Conservation (phyloP, 202 grass and related monocot species). For the Saccharum hybrid region DNA sequence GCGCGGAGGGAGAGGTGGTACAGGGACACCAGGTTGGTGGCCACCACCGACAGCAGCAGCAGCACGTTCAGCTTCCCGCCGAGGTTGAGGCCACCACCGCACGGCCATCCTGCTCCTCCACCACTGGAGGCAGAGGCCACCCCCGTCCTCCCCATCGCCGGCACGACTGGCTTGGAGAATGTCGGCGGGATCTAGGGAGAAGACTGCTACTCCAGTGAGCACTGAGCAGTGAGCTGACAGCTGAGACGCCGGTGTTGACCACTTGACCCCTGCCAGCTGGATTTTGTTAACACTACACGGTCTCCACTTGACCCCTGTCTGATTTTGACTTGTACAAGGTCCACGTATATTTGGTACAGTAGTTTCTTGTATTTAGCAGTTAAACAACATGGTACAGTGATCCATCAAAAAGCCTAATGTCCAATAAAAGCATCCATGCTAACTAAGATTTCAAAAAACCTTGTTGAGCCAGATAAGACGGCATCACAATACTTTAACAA, state of each 20-base stretch:
- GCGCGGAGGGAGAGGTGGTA: conserved; percentile 75
- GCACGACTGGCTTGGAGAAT: conserved; percentile 1
- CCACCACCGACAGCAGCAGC: conserved; percentile 75
- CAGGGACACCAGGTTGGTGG: conserved; percentile 84
- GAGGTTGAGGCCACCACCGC: conserved; percentile 27
- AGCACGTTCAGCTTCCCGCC: conserved; percentile 62
- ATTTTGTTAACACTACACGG: neutral
- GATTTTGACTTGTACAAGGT: conserved; percentile 4
- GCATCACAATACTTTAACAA: neutral
- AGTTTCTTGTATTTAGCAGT: conserved; percentile 6
- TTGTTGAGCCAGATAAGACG: conserved; percentile 6
- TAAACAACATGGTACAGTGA: conserved; percentile 10
- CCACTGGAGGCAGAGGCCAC: conserved; percentile 29
- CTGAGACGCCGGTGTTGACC: neutral
- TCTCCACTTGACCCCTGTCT: neutral
- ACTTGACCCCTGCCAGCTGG: neutral
- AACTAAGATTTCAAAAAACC: neutral
- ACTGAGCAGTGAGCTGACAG: no score
- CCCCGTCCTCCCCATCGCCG: conserved; percentile 49
- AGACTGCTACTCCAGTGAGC: neutral
- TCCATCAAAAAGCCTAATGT: neutral
- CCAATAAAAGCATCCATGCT: neutral
- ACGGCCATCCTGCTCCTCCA: conserved; percentile 28
- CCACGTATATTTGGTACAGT: neutral
- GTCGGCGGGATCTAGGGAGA: neutral